These are phyloP conservation scores for Boechera retrofracta DNA, from an alignment of 345 rosid species.

Conservation along the genomic window DNA sequence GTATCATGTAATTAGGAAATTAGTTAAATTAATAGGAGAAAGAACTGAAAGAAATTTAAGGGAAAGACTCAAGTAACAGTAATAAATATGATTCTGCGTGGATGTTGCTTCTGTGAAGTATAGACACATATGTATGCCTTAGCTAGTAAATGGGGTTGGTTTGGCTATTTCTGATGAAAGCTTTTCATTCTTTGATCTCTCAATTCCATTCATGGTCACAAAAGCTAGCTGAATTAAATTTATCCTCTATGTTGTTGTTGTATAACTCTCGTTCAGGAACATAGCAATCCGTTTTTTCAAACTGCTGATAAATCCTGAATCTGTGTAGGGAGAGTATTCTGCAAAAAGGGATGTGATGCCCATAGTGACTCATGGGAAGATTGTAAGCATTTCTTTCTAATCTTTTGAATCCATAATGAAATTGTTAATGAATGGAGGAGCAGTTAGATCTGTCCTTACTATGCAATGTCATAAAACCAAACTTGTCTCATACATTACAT, in stretches of 20 bases:
- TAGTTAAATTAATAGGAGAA: background rate
- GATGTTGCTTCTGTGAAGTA: background rate
- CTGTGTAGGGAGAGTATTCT: slow-evolving; percentile 94
- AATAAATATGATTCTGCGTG: slow-evolving; percentile 1
- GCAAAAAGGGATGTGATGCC: slow-evolving; percentile 90
- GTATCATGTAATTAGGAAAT: slow-evolving; percentile 6
- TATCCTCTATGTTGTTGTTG: slow-evolving; percentile 1
- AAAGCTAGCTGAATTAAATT: background rate
- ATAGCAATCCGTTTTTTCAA: background rate
- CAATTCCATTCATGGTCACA: background rate
- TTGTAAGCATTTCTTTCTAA: slow-evolving; percentile 60
- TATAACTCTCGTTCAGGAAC: slow-evolving; percentile 10
- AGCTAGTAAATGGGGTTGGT: too few relatives aligned
- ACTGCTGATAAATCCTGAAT: slow-evolving; percentile 10
- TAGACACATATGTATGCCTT: too few relatives aligned
- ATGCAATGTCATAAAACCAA: slow-evolving; percentile 5
- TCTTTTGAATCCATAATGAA: background rate
- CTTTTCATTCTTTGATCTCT: background rate
- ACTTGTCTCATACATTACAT: slow-evolving; percentile 15
- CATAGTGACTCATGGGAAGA: slow-evolving; percentile 95
- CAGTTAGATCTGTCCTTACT: background rate
- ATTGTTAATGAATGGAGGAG: background rate
- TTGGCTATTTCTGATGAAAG: slow-evolving; percentile 3
- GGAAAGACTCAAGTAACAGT: background rate
- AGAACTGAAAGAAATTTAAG: background rate